Evolutionary conservation across 2,329 filamentous ascomycete genomes (phyloP), one percentile per base, ranked within the genome.

Genomic region (Neophaeococcomyces mojaviensis): DNA sequence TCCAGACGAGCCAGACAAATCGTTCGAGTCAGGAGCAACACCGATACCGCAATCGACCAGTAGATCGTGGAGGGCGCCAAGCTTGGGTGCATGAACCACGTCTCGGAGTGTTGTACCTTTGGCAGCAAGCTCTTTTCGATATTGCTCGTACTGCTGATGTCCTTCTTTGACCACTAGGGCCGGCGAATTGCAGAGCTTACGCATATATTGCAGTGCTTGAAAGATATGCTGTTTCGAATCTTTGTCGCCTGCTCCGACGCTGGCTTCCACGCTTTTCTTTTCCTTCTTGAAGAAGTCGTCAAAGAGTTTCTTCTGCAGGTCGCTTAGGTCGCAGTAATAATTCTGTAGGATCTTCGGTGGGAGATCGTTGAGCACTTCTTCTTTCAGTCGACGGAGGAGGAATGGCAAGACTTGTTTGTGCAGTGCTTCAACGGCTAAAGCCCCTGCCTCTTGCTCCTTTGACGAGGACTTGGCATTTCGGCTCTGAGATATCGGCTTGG

Each of bases 41-140:
- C 92, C 92, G 59, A 98, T 98, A 47, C 94, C 94, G 59, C 92
- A 98, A 68, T 98, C 94, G n/a, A 97, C 79, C n/a, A 98, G 72
- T 13, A 98, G 73, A 62, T 98, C 94, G 48, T 86, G 82, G 30
- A 98, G 74, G 1, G 94, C 92, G 6, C 81, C 84, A 40, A 98
- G 78, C 66, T 98, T 98, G 3, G 92, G 92, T 16, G 92, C 92
- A 64, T 98, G 94, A 5, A 77, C 72, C 1, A 87, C 78, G 61
- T 98, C 92, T 43, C 88, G 84, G 52, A 98, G 76, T 44, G 78
- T 84, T 0, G 88, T 90, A 48, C 86, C 82, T 61, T 89, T 82
- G 60, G 81, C 83, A 40, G 80, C 77, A 16, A 98, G 76, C 55
- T 88, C 80, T 41, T 79, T 79, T 63, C 94, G 88, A 3, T 89